Percentiles rank a stretch among this genome's conserved stretches.
These are phyloP conservation scores for Aspergillus candidus DNA, from an alignment of 2,329 filamentous ascomycete genomes.

Conservation along the genomic window DNA sequence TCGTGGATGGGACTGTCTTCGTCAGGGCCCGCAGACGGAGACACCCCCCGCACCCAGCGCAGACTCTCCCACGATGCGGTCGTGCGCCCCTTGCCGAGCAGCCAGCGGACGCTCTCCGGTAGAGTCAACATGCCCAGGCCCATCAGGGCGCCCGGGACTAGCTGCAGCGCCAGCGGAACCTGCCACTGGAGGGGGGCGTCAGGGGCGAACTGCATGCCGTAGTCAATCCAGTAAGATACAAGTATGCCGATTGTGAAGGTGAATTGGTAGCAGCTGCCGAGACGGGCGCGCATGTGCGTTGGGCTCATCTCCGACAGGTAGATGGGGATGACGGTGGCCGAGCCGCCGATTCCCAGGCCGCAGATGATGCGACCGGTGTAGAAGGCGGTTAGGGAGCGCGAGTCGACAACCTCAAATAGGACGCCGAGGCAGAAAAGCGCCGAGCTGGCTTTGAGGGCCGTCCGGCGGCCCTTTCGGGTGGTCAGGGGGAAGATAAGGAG, in stretches of 20 bases:
- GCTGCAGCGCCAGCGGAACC: conserved; percentile 49
- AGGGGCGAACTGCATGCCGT: conserved; percentile 30
- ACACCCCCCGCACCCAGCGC: conserved; percentile 44
- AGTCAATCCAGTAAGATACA: conserved; percentile 51
- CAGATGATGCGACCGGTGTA: conserved; percentile 45
- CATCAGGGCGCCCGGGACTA: conserved; percentile 44
- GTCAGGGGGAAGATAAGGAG: conserved; percentile 46
- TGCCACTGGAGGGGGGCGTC: conserved; percentile 46
- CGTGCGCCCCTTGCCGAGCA: conserved; percentile 41
- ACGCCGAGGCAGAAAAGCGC: conserved; percentile 42
- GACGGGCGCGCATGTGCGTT: conserved; percentile 42
- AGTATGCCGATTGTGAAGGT: conserved; percentile 49
- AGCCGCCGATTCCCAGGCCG: conserved; percentile 46
- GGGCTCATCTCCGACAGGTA: conserved; percentile 43
- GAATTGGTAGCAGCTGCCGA: conserved; percentile 49
- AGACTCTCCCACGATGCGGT: conserved; percentile 45
- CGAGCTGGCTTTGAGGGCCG: conserved; percentile 42
- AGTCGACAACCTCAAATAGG: conserved; percentile 45
- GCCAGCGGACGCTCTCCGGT: conserved; percentile 48
- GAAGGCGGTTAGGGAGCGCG: conserved; percentile 40
- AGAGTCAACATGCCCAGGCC: conserved; percentile 46
- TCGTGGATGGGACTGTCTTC: conserved; percentile 17
- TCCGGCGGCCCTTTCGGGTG: conserved; percentile 41
- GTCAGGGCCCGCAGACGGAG: conserved; percentile 28
- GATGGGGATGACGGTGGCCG: conserved; percentile 40